Base-by-base conservation (phyloP, 305 asterid species). In the Rubia tinctorum region DNA sequence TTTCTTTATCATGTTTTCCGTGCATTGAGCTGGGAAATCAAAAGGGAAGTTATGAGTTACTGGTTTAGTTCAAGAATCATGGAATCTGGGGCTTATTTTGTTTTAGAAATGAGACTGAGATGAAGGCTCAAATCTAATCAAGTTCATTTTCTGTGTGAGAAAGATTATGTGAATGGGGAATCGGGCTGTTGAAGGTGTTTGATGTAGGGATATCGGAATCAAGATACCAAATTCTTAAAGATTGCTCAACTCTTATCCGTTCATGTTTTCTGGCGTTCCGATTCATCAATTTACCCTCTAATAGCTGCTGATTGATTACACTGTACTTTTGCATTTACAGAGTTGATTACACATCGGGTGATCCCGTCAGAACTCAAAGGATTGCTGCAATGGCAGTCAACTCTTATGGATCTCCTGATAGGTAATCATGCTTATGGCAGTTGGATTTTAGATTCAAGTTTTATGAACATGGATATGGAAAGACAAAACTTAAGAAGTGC, bases 321-420 rank as follows among this genome's bases (percentile, higher is more conserved):
- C 14, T 75, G 68, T 7, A 17, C n/a, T 42, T 47, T 49, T 60
- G 22, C n/a, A 10, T 60, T 11, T 15, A 49, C 53, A 69, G 71
- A 23, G 63, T 47, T 45, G 43, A 10, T 22, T 67, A 44, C 58
- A 17, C 53, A 49, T 25, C 59, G 40, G 69, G 44, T 30, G 59
- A 49, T 1, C 34, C 18, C 79, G 9, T 8, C 13, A 27, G 7
- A 44, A 22, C 37, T 49, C 58, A 25, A 62, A 61, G 34, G 44
- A 43, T 63, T 20, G 68, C 71, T 62, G 66, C 71, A 11, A 76
- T 69, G 75, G 73, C 18, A 17, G 58, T 37, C 30, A 73, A 39
- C 5, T 18, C n/a, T 71, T 20, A 66, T 67, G 66, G 45, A 18
- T 34, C 73, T 61, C 68, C 58, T 12, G 17, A 37, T 27, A 80